These are phyloP conservation scores for Penstemon davidsonii DNA, from an alignment of 257 asterid genomes.

Conservation along the genomic window DNA sequence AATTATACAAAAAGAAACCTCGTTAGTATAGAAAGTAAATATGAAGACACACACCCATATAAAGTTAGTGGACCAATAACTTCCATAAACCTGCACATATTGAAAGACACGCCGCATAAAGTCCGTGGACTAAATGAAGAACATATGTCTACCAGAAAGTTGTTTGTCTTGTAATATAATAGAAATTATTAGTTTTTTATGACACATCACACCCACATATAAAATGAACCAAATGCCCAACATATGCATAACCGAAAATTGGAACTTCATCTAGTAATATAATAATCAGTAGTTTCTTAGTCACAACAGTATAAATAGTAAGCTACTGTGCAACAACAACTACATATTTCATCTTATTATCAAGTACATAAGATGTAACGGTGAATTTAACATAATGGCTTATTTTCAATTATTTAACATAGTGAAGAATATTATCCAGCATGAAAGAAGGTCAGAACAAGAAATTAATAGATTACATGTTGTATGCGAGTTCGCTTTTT, in stretches of 20 bases:
- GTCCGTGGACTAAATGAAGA: background rate
- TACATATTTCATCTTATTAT: background rate
- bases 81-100: too few species aligned
- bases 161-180: background rate
- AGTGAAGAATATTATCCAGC: conserved; percentile 21
- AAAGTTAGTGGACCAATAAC: background rate
- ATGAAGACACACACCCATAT: too few species aligned
- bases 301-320: conserved; percentile 3
- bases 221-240: conserved; percentile 6
- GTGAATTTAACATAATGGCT: conserved; percentile 25
- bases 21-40: too few species aligned
- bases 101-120: background rate
- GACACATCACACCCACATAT: background rate
- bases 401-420: conserved; percentile 7
- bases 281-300: conserved; percentile 1
- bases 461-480: conserved; percentile 49
- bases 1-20: background rate
- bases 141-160: background rate
- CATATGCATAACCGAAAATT: background rate
- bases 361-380: conserved; percentile 13
- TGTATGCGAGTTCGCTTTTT: conserved; percentile 83
- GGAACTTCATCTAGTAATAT: background rate
- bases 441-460: conserved; percentile 17
- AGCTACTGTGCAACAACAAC: conserved; percentile 9
- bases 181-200: background rate